phyloP scores from a whole-genome alignment of 106 monocot species.

The Acanthochlamys bracteata region DNA sequence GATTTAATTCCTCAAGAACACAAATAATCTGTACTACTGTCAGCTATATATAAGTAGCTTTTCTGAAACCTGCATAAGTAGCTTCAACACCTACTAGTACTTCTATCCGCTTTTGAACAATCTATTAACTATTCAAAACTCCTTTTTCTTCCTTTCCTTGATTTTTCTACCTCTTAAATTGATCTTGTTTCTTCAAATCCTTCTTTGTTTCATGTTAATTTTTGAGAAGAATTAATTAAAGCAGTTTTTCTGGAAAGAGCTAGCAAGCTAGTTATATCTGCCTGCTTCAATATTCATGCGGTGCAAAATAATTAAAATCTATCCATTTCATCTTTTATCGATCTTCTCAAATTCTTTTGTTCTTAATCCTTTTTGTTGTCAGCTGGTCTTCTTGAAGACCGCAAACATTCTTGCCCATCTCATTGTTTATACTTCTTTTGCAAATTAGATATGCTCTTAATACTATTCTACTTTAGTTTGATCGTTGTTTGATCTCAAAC shows the following conservation, averaged over 20 bases:
- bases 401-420: neutral
- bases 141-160: neutral
- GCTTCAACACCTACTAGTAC: neutral
- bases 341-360: neutral
- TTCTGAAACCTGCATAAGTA: neutral
- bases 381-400: conserved; percentile 2
- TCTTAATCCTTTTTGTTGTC: neutral
- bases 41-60: neutral
- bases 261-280: too few relatives aligned
- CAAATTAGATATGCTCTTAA: too few relatives aligned
- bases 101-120: too few relatives aligned
- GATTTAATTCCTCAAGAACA: neutral
- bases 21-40: neutral
- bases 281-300: neutral
- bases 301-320: neutral
- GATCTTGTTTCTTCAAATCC: neutral
- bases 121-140: too few relatives aligned
- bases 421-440: neutral
- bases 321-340: neutral
- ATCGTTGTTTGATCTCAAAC: too few relatives aligned
- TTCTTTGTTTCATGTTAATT: neutral
- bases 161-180: neutral
- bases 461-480: too few relatives aligned
- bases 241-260: neutral
- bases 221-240: neutral